Conservation (phyloP, 2,329 filamentous ascomycete genomes). For the Aspergillus persii region DNA sequence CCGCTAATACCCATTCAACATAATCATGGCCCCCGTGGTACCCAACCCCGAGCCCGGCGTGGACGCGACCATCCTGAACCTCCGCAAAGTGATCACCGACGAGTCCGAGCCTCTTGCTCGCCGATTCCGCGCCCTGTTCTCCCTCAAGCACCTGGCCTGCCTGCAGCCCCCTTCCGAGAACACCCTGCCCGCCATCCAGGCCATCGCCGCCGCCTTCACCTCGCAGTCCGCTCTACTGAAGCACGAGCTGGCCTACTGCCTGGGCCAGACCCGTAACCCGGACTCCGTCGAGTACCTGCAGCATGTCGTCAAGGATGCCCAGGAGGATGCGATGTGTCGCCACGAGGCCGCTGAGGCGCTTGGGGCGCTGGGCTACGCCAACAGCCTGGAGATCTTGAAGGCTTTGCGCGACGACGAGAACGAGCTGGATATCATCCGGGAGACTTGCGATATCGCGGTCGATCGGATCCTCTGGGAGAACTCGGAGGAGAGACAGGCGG, state of each 20-base stretch:
- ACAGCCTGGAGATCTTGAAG: slow-evolving; percentile 71
- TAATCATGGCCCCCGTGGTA: slow-evolving; percentile 33
- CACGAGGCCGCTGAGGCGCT: slow-evolving; percentile 96
- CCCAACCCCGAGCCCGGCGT: slow-evolving; percentile 23
- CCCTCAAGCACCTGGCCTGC: slow-evolving; percentile 87
- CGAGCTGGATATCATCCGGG: slow-evolving; percentile 78
- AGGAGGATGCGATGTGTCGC: slow-evolving; percentile 92
- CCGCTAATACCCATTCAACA: background rate
- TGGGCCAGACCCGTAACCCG: slow-evolving; percentile 82
- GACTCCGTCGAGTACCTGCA: slow-evolving; percentile 72
- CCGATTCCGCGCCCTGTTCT: slow-evolving; percentile 95
- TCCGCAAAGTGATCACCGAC: slow-evolving; percentile 71
- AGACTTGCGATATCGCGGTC: slow-evolving; percentile 96
- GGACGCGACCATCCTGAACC: slow-evolving; percentile 41
- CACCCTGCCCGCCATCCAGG: slow-evolving; percentile 64
- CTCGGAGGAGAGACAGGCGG: slow-evolving; percentile 65
- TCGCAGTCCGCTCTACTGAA: slow-evolving; percentile 89
- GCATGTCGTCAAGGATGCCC: slow-evolving; percentile 68
- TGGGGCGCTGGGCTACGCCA: slow-evolving; percentile 75
- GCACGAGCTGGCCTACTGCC: slow-evolving; percentile 95
- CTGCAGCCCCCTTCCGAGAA: slow-evolving; percentile 57
- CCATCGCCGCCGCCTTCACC: slow-evolving; percentile 82
- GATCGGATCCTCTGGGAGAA: slow-evolving; percentile 93
- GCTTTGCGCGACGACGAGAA: slow-evolving; percentile 69
- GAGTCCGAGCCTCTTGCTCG: slow-evolving; percentile 80